phyloP scores from a whole-genome alignment of 306 rosid genomes.

The Cercis canadensis region DNA sequence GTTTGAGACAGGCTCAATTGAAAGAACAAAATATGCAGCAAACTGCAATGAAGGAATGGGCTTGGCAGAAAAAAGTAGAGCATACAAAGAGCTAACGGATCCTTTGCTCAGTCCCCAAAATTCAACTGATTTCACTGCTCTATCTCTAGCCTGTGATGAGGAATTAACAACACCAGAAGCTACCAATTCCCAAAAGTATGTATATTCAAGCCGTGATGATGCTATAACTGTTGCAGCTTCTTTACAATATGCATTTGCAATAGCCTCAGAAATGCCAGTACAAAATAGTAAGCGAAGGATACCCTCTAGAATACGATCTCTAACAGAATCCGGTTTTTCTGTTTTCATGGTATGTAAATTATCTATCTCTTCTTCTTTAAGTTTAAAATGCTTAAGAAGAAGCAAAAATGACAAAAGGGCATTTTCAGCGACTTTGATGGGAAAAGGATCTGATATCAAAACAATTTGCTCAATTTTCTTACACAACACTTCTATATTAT shows the following conservation, averaged over 20 bases:
- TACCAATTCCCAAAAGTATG: constrained; percentile 80
- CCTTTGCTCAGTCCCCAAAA: constrained; percentile 97
- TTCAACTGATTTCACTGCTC: constrained; percentile 91
- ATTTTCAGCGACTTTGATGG: constrained; percentile 71
- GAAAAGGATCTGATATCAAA: constrained; percentile 62
- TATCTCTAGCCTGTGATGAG: constrained; percentile 73
- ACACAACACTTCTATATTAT: constrained; percentile 41
- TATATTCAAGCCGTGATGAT: constrained; percentile 62
- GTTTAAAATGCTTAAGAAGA: constrained; percentile 55
- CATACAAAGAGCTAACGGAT: constrained; percentile 80
- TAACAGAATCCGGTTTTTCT: constrained; percentile 69
- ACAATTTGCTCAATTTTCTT: constrained; percentile 59
- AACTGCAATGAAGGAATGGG: constrained; percentile 76
- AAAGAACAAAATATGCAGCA: constrained; percentile 80
- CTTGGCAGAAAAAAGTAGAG: constrained; percentile 80
- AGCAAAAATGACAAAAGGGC: constrained; percentile 85
- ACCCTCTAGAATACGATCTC: constrained; percentile 83
- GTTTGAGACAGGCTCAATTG: constrained; percentile 73
- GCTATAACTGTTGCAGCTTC: constrained; percentile 78
- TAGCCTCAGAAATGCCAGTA: constrained; percentile 89
- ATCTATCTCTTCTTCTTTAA: constrained; percentile 51
- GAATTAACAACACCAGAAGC: constrained; percentile 75
- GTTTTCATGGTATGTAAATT: constrained; percentile 43
- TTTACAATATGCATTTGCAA: constrained; percentile 60
- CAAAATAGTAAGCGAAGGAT: constrained; percentile 86